Percentiles rank a stretch among this genome's conserved stretches.
These are phyloP conservation scores for Thalassiosira mediterranea DNA, from an alignment of 352 stramenopile species.

Conservation along the genomic window DNA sequence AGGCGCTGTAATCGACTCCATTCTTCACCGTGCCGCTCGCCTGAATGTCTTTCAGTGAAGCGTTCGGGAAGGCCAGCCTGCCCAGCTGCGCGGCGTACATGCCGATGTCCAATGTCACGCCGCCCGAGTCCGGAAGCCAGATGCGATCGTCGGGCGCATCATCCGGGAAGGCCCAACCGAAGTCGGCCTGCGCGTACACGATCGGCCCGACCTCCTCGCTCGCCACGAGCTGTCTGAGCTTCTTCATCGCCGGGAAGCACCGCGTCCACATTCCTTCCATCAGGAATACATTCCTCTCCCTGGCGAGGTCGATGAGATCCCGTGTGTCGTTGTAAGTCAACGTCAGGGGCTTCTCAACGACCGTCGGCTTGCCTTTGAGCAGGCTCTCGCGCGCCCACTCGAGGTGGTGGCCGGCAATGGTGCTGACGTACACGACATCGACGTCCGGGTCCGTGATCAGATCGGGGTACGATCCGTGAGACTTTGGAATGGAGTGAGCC, in stretches of 20 bases:
- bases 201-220: slow-evolving; percentile 82
- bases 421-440: slow-evolving; percentile 88
- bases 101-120: slow-evolving; percentile 79
- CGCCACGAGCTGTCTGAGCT: slow-evolving; percentile 79
- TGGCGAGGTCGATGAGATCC: slow-evolving; percentile 72
- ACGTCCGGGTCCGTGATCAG: slow-evolving; percentile 80
- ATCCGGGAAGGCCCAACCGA: slow-evolving; percentile 64
- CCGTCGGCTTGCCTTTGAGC: slow-evolving; percentile 84
- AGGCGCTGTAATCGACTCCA: slow-evolving; percentile 47
- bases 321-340: slow-evolving; percentile 79
- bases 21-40: slow-evolving; percentile 45
- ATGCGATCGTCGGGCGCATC: slow-evolving; percentile 66
- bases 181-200: slow-evolving; percentile 85
- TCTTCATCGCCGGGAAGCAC: slow-evolving; percentile 86
- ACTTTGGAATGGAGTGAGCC: slow-evolving; percentile 54
- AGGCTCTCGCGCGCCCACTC: slow-evolving; percentile 54
- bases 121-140: slow-evolving; percentile 70
- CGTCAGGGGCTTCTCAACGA: slow-evolving; percentile 89
- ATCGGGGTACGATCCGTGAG: slow-evolving; percentile 86
- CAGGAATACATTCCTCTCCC: slow-evolving; percentile 86
- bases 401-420: slow-evolving; percentile 84
- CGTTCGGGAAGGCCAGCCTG: slow-evolving; percentile 79
- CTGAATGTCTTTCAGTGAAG: slow-evolving; percentile 69
- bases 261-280: slow-evolving; percentile 85
- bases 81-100: slow-evolving; percentile 87